These are phyloP conservation scores for Millerozyma miso DNA, from an alignment of 805 yeast genomes.

Conservation along the genomic window DNA sequence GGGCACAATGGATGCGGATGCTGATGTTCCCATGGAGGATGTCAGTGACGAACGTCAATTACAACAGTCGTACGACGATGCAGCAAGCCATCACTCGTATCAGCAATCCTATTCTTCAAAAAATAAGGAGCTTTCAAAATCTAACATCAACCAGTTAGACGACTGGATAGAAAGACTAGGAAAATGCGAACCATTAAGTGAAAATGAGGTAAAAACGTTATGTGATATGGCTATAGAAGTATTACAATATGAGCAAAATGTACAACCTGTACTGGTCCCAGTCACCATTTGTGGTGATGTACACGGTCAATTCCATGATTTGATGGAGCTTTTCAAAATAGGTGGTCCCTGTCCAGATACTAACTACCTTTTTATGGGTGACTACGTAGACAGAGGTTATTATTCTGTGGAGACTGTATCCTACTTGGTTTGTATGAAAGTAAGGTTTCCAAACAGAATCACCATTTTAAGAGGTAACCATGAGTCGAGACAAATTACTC, in stretches of 20 bases:
- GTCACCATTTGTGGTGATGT: slow-evolving; percentile 97
- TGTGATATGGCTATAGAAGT: slow-evolving; percentile 93
- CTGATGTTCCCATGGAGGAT: slow-evolving; percentile 84
- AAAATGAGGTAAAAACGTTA: slow-evolving; percentile 70
- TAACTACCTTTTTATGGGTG: slow-evolving; percentile 46
- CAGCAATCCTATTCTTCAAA: slow-evolving; percentile 27
- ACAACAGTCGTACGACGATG: slow-evolving; percentile 16
- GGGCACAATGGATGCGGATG: slow-evolving; percentile 63
- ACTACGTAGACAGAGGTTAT: slow-evolving; percentile 88
- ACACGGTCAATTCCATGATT: slow-evolving; percentile 94
- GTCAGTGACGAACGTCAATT: slow-evolving; percentile 48
- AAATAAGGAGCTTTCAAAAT: slow-evolving; percentile 28
- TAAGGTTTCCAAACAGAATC: slow-evolving; percentile 85
- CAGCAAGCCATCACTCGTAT: slow-evolving; percentile 6
- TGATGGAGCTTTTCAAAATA: slow-evolving; percentile 87
- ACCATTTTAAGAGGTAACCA: slow-evolving; percentile 93
- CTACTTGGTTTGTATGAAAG: slow-evolving; percentile 85
- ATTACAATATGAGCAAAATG: slow-evolving; percentile 86
- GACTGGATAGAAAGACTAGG: slow-evolving; percentile 80
- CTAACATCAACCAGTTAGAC: slow-evolving; percentile 67
- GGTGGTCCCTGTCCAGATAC: slow-evolving; percentile 61
- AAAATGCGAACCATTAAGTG: slow-evolving; percentile 77
- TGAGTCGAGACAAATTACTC: slow-evolving; percentile 93
- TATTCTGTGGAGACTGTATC: slow-evolving; percentile 90
- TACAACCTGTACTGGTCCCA: slow-evolving; percentile 92